Base-by-base conservation (phyloP, 2,329 filamentous ascomycete genomes). In the Zelopaecilomyces penicillatus region DNA sequence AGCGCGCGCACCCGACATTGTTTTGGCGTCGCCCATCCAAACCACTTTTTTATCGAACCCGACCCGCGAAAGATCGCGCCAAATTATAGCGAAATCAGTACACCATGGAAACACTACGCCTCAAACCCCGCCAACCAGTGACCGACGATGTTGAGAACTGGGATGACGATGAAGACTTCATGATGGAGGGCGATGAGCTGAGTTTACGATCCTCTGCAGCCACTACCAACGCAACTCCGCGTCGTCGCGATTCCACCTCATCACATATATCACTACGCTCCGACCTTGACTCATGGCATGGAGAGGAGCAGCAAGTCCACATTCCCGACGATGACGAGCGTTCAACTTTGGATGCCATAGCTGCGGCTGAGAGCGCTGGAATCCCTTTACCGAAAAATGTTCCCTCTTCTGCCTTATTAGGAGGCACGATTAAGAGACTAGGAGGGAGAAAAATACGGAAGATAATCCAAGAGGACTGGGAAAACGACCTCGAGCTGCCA, bases 341-440 rank as follows among this genome's bases (percentile, higher is more conserved):
- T 51, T 87, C 87, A 1, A 94, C 85, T 7, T 69, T 83, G 54
- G 85, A 94, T 60, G 90, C 93, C 48, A 91, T 98, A 56, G 80
- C 86, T 27, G 86, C 88, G 5, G 91, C 90, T 31, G 85, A 88
- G 58, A 83, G 82, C 61, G 90, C 89, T 28, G 93, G 93, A 54
- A 95, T 98, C 52, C 91, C 93, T 5, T 80, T 97, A 45, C 93
- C 93, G 29, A 73, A 79, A 42, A 90, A 90, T 60, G 81, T 97
- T 30, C 89, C 91, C 1, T 80, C 86, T 30, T 95, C 91, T 19
- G 93, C 93, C 30, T 71, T 98, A 36, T 78, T 93, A 62, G 91
- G 91, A 43, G 93, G 93, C 42, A 91, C 89, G 7, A 97, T 97
- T 60, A 95, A 94, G 68, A 77, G 90, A 54, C 74, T 97, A 31